Base-by-base conservation (phyloP, 2,329 filamentous ascomycete genomes). In the Pseudopithomyces chartarum region DNA sequence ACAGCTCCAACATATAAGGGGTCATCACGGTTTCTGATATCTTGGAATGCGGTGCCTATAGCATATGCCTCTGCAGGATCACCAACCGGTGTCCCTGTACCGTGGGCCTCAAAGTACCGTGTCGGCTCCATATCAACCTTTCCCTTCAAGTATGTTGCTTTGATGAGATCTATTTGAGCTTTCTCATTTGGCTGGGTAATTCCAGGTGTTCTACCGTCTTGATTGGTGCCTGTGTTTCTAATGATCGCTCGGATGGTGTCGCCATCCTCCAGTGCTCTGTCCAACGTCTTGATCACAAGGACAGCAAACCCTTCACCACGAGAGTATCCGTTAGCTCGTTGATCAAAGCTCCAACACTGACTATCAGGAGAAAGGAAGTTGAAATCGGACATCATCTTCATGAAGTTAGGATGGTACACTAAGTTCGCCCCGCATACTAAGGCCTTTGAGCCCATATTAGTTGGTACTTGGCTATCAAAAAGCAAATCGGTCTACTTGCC, bases 311-410 rank as follows among this genome's bases (percentile, higher is more conserved):
- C 87, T 62, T 89, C 87, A 0, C 85, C 87, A 26, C 86, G 79
- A 0, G 82, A 85, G 63, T 88, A 90, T 0, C 87, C 87, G 54
- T 84, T 83, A 17, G 84, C 87, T 1, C 79, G 77, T 13, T 76
- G 66, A 61, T 87, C 86, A 55, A 66, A 75, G 36, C 63, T 67
- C 42, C 55, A 55, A 11, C 50, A 65, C 13, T 39, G 53, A 13
- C 69, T 67, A 26, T 67, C 61, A 10, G 67, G 67, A 6, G 61
- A 69, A 15, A 73, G 59, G 38, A 72, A 58, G 15, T 62, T 54
- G n/a, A 40, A 15, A 29, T 50, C 23, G 51, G 48, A 42, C 22
- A 20, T 19, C 13, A 26, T 33, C 23, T n/a, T 13, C 11, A 20
- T 19, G 19, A 17, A n/a, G 29, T 55, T 40, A 6, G 50, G 26